Evolutionary conservation across 176 grass and related monocot genomes (phyloP).

Genomic region (Dendrocalamus sinicus): DNA sequence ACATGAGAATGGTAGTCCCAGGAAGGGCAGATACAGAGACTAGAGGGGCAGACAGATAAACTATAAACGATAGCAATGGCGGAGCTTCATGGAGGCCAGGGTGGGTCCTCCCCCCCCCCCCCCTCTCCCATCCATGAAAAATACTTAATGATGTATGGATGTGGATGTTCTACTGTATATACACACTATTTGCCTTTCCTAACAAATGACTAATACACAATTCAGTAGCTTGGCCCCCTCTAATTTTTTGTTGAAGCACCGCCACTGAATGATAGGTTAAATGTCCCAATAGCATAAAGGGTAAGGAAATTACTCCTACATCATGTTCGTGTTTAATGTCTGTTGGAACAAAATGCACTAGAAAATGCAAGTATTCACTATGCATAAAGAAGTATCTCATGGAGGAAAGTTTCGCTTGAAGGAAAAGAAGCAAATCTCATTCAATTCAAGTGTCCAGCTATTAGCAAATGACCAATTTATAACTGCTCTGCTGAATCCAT

Average conservation of each 20-base stretch:
- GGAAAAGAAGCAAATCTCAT: background rate
- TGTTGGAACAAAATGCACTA: constrained; percentile 1
- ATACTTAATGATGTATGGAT: no score
- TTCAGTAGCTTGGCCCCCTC: no score
- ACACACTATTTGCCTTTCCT: no score
- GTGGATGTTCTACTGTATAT: no score
- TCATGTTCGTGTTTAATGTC: background rate
- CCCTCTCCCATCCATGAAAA: no score
- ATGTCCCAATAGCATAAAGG: background rate
- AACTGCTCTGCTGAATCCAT: constrained; percentile 35
- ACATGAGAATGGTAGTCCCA: constrained; percentile 2
- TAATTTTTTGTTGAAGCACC: no score
- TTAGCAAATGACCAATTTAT: constrained; percentile 29
- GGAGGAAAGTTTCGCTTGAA: background rate
- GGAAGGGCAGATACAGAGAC: background rate
- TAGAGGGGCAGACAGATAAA: constrained; percentile 13
- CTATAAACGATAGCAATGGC: background rate
- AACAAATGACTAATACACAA: no score
- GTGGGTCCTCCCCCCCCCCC: no score
- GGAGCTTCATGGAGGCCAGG: no score
- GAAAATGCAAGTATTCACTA: constrained; percentile 18
- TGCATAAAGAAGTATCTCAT: constrained; percentile 7
- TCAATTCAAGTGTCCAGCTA: constrained; percentile 1
- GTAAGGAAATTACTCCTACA: constrained; percentile 11
- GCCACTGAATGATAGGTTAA: background rate